phyloP scores from a whole-genome alignment of 108 stramenopile genomes.

The Phaeodactylum tricornutum region DNA sequence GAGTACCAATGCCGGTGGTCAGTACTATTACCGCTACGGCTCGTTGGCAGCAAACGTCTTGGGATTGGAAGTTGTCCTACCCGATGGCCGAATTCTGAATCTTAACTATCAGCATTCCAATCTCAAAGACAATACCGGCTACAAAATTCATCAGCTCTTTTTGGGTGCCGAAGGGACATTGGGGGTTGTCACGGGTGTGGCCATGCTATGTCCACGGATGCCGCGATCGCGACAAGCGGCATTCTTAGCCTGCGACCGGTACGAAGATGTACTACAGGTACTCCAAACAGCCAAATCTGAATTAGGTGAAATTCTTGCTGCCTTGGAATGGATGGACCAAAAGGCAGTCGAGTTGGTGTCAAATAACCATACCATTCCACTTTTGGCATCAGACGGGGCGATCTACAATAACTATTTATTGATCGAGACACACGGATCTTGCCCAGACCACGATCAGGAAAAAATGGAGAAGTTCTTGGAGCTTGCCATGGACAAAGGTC shows the following conservation, averaged over 20 bases:
- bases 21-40: constrained; percentile 69
- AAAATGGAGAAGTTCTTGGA: constrained; percentile 84
- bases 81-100: constrained; percentile 77
- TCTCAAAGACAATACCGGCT: constrained; percentile 97
- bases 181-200: constrained; percentile 85
- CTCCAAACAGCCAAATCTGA: constrained; percentile 48
- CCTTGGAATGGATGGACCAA: constrained; percentile 87
- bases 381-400: background rate
- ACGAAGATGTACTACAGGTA: constrained; percentile 39
- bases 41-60: constrained; percentile 85
- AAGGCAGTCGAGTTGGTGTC: constrained; percentile 41
- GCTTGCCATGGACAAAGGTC: constrained; percentile 24
- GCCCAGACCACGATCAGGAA: constrained; percentile 61
- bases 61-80: constrained; percentile 89
- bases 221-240: constrained; percentile 67
- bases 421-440: constrained; percentile 86
- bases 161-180: constrained; percentile 95
- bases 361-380: background rate
- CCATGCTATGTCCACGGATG: constrained; percentile 39
- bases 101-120: constrained; percentile 33
- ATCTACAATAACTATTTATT: constrained; percentile 55
- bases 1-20: constrained; percentile 92
- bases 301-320: constrained; percentile 83
- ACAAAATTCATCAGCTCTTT: constrained; percentile 90
- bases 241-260: constrained; percentile 66